A percentile compares a stretch with the other conserved stretches of the same genome.
Conservation (phyloP, 345 rosid species). For the Streptanthus diversifolius region DNA sequence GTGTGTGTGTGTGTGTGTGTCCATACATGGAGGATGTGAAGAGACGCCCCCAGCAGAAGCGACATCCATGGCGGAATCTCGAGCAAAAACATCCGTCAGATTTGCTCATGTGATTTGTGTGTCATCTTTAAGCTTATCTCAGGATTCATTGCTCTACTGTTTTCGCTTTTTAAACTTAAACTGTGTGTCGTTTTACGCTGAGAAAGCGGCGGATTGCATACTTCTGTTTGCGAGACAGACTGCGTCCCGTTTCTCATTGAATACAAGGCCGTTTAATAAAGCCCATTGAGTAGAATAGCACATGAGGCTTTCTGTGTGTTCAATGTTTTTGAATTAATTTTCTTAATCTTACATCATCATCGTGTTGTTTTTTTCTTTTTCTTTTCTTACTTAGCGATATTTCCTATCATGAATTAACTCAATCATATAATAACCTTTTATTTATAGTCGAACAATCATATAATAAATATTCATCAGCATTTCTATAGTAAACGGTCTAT, state of each 20-base stretch:
- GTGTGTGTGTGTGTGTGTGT: background rate
- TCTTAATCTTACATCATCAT: too few species aligned
- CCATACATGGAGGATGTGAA: constrained; percentile 38
- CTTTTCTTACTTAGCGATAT: too few species aligned
- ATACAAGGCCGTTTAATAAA: too few species aligned
- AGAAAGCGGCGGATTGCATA: background rate
- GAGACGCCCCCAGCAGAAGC: constrained; percentile 36
- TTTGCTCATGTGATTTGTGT: constrained; percentile 35
- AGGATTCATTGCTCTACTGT: constrained; percentile 12
- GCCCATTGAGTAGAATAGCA: too few species aligned
- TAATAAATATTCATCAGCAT: too few species aligned
- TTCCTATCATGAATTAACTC: too few species aligned
- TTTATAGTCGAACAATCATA: too few species aligned
- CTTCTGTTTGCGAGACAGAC: background rate
- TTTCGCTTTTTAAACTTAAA: background rate
- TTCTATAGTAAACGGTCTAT: background rate
- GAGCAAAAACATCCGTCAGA: constrained; percentile 26
- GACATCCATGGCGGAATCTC: constrained; percentile 49
- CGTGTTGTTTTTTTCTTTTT: too few species aligned
- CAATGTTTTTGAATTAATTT: background rate
- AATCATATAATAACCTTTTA: too few species aligned
- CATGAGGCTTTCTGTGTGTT: background rate
- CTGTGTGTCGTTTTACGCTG: constrained; percentile 3
- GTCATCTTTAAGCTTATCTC: constrained; percentile 46
- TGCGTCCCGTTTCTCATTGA: constrained; percentile 7